Conservation (phyloP, 345 rosid species). For the Reutealis trisperma region DNA sequence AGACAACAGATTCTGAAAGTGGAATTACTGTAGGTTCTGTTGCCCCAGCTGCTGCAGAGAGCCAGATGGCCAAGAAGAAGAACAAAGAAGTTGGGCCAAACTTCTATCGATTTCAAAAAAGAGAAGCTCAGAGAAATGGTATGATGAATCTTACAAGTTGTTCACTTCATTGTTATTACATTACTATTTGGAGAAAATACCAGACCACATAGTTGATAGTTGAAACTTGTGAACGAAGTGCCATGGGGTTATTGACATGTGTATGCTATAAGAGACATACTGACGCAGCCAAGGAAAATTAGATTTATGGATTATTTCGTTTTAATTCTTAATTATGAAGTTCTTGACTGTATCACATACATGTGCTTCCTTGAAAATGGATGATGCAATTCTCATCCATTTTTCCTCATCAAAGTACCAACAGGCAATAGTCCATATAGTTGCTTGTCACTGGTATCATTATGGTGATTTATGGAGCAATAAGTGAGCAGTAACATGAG, state of each 20-base stretch:
- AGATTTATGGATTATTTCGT: too few species aligned
- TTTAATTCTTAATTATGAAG: too few species aligned
- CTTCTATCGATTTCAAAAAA: slow-evolving; percentile 89
- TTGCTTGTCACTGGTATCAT: neutral
- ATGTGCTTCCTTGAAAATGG: too few species aligned
- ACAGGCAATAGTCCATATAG: neutral
- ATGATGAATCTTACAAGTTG: slow-evolving; percentile 21
- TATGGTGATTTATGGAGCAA: neutral
- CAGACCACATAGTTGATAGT: neutral
- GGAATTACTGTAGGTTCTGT: slow-evolving; percentile 85
- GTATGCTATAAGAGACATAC: neutral
- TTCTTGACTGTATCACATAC: too few species aligned
- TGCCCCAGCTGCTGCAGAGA: slow-evolving; percentile 65
- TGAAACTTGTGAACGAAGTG: neutral
- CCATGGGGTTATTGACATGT: neutral
- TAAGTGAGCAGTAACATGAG: neutral
- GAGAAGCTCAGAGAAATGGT: slow-evolving; percentile 90
- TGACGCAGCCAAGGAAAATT: too few species aligned
- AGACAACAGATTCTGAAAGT: slow-evolving; percentile 70
- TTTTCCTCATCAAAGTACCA: neutral
- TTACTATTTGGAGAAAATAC: neutral
- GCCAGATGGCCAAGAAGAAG: slow-evolving; percentile 69
- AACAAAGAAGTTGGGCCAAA: slow-evolving; percentile 63
- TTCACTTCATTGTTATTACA: neutral
- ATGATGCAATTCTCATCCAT: neutral